phyloP scores from a whole-genome alignment of 139 green algal genomes.

The Gonium pectorale region DNA sequence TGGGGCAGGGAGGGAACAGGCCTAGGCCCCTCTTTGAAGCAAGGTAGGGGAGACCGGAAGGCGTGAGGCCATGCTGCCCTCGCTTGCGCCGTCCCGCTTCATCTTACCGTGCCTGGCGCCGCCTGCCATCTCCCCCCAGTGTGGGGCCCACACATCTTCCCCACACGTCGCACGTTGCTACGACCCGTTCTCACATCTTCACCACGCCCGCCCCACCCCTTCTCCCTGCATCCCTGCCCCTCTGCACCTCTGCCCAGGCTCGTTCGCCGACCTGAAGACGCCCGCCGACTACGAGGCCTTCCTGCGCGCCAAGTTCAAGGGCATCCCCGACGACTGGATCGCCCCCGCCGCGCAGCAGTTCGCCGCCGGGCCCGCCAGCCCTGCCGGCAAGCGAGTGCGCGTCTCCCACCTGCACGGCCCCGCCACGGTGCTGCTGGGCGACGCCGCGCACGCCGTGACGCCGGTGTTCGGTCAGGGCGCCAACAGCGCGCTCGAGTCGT shows the following conservation, averaged over 20 bases:
- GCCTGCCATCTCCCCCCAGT: no score
- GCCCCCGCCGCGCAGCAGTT: constrained; percentile 42
- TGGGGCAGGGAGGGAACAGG: no score
- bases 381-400: constrained; percentile 48
- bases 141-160: no score
- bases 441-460: constrained; percentile 75
- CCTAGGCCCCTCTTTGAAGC: no score
- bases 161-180: no score
- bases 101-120: no score
- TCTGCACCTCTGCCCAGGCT: no score
- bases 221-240: no score
- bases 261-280: constrained; percentile 43
- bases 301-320: constrained; percentile 48
- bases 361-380: constrained; percentile 18
- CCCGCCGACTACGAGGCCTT: constrained; percentile 62
- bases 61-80: no score
- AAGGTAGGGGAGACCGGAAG: no score
- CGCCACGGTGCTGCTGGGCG: constrained; percentile 64
- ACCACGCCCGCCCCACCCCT: background rate
- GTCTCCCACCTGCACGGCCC: constrained; percentile 38
- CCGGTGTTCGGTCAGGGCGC: constrained; percentile 70
- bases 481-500: constrained; percentile 73
- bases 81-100: no score
- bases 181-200: background rate
- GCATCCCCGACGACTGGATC: constrained; percentile 61